These are phyloP conservation scores for Cyberlindnera subsufficiens DNA, from an alignment of 805 yeast genomes.

Conservation along the genomic window DNA sequence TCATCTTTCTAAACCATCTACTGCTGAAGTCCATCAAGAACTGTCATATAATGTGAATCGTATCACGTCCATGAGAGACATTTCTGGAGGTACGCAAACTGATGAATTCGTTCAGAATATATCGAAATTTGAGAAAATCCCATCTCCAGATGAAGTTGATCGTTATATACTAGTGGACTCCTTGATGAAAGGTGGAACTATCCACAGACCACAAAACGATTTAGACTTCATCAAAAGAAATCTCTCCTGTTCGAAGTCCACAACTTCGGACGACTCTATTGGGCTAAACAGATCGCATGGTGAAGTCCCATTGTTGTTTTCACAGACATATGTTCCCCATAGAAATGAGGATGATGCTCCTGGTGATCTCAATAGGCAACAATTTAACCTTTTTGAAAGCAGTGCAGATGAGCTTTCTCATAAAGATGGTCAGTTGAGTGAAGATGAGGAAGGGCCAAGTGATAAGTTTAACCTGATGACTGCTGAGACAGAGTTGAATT, in stretches of 20 bases:
- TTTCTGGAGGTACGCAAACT: not conserved
- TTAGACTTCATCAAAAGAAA: constrained; percentile 5
- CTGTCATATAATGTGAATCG: not conserved
- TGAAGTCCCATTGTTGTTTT: constrained; percentile 7
- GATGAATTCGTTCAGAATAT: not conserved
- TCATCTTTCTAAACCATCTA: not conserved
- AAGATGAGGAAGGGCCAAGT: not conserved
- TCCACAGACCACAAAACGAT: constrained; percentile 3
- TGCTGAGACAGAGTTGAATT: constrained; percentile 11
- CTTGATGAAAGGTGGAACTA: not conserved
- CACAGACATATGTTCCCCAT: constrained; percentile 3
- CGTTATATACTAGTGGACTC: not conserved
- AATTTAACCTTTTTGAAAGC: too few relatives aligned
- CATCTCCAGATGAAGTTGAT: constrained; percentile 2
- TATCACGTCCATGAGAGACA: not conserved
- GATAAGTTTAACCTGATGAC: constrained; percentile 5
- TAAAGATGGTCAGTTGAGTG: too few relatives aligned
- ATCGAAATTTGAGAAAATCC: too few relatives aligned
- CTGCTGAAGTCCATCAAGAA: not conserved
- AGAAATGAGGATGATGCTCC: not conserved
- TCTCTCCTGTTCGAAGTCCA: constrained; percentile 12
- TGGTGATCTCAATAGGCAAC: too few relatives aligned
- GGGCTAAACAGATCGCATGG: not conserved
- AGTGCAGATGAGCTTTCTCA: too few relatives aligned
- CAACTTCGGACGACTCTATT: constrained; percentile 6